These are phyloP conservation scores for Escovopsis sp. DNA, from an alignment of 2,329 filamentous ascomycete species.

Conservation along the genomic window DNA sequence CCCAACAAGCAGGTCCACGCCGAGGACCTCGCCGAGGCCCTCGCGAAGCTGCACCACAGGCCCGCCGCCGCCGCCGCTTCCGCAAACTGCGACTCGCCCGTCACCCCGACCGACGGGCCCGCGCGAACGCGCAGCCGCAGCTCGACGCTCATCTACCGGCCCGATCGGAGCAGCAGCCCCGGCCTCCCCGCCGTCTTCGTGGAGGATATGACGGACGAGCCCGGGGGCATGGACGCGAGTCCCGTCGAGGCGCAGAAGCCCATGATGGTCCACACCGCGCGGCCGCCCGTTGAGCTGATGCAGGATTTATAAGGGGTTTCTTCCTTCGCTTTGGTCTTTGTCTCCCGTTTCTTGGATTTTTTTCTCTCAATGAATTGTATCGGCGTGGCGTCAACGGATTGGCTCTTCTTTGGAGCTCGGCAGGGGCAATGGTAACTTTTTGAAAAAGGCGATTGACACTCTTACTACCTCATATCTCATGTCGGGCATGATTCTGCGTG, in stretches of 20 bases:
- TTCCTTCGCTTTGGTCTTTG: too few relatives aligned
- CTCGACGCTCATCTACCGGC: constrained; percentile 52
- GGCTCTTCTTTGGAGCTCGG: too few relatives aligned
- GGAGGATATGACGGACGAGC: constrained; percentile 50
- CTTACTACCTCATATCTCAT: too few relatives aligned
- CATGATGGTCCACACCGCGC: constrained; percentile 43
- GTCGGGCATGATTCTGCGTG: too few relatives aligned
- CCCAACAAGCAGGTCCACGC: constrained; percentile 57
- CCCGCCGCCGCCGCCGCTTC: constrained; percentile 7
- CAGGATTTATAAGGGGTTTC: constrained; percentile 17
- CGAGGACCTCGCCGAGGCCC: constrained; percentile 51
- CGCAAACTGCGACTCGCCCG: constrained; percentile 11
- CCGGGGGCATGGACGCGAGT: constrained; percentile 23
- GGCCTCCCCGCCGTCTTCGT: constrained; percentile 50
- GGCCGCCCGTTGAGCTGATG: constrained; percentile 54
- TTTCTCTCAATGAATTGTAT: too few relatives aligned
- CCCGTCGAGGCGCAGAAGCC: constrained; percentile 28
- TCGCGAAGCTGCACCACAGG: constrained; percentile 45
- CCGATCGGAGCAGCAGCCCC: constrained; percentile 38
- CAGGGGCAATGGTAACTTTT: too few relatives aligned
- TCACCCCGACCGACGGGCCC: constrained; percentile 17
- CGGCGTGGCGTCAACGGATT: too few relatives aligned
- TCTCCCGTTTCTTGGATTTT: not conserved
- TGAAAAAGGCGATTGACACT: too few relatives aligned
- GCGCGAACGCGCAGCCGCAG: constrained; percentile 38